phyloP scores from a whole-genome alignment of 257 asterid species.

The Cinchona pubescens region DNA sequence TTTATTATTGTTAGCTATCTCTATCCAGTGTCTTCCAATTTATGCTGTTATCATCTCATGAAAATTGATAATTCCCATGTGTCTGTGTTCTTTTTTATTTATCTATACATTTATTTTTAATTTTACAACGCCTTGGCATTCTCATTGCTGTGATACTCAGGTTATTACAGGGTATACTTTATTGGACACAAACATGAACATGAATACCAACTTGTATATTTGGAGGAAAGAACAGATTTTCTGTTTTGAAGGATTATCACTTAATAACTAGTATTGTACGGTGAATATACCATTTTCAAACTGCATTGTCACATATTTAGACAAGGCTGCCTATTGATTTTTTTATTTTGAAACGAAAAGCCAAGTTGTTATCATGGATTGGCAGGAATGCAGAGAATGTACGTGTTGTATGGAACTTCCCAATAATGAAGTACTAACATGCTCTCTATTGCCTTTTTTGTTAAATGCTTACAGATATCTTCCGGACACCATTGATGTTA shows the following conservation, averaged over 20 bases:
- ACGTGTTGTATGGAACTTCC: background rate
- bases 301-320: background rate
- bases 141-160: background rate
- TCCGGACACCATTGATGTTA: constrained; percentile 57
- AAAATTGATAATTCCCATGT: background rate
- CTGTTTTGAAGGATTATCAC: too few species aligned
- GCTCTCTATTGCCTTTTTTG: too few species aligned
- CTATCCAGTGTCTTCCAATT: too few species aligned
- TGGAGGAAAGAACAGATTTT: background rate
- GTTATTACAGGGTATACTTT: background rate
- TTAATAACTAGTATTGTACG: background rate
- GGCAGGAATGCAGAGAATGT: background rate
- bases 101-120: too few species aligned
- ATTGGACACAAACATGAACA: background rate
- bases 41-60: background rate
- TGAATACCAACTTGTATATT: background rate
- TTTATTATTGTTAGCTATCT: background rate
- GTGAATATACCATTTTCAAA: background rate
- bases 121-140: background rate
- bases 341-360: background rate
- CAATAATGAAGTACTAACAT: background rate
- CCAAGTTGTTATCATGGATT: background rate
- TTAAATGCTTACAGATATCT: constrained; percentile 31
- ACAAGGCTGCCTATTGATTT: background rate
- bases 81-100: too few species aligned